Conservation (phyloP, 2,329 filamentous ascomycete species). For the Dryadomyces quercus-mongolicae region DNA sequence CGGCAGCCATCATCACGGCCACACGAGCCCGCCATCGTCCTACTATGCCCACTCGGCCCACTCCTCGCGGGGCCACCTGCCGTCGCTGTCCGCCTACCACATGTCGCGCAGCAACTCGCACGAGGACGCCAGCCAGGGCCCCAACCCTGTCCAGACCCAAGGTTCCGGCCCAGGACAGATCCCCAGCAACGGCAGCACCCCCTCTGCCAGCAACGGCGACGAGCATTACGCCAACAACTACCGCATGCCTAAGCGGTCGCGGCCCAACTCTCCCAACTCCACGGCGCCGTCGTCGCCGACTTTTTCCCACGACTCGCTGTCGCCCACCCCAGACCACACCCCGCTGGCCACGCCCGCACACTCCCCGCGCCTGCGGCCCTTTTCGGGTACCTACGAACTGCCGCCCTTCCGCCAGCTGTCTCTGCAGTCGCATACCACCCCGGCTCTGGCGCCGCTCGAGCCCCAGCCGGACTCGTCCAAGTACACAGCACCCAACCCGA, state of each 20-base stretch:
- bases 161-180: too few relatives aligned
- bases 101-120: conserved; percentile 85
- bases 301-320: conserved; percentile 90
- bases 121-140: conserved; percentile 37
- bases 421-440: conserved; percentile 35
- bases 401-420: conserved; percentile 65
- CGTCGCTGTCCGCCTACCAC: conserved; percentile 75
- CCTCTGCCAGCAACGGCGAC: conserved; percentile 39
- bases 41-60: conserved; percentile 38
- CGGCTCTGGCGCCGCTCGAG: conserved; percentile 47
- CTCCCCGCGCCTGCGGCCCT: conserved; percentile 78
- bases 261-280: conserved; percentile 88
- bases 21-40: conserved; percentile 18
- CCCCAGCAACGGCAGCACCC: neutral
- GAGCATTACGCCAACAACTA: conserved; percentile 60
- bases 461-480: conserved; percentile 34
- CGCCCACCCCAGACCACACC: conserved; percentile 94
- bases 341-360: conserved; percentile 94
- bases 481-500: conserved; percentile 33
- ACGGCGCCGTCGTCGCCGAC: conserved; percentile 93
- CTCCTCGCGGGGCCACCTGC: conserved; percentile 49
- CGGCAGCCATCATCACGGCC: conserved; percentile 4
- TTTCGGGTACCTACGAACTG: conserved; percentile 62
- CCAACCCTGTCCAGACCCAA: neutral
- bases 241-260: conserved; percentile 72